Base-by-base conservation (phyloP, 345 rosid species). In the Cardamine resedifolia region DNA sequence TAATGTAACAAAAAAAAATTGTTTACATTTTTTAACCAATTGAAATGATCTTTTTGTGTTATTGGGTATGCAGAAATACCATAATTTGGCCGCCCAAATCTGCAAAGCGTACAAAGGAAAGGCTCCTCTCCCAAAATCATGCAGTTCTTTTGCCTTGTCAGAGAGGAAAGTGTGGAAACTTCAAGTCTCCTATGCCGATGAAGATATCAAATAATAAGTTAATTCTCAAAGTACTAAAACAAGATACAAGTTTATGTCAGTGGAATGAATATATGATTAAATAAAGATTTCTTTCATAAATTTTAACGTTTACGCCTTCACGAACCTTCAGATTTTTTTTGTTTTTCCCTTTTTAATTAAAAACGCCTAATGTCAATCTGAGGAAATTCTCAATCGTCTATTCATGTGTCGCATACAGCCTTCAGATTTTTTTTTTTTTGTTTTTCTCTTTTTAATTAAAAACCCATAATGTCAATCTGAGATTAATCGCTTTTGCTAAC, bases 101-200 rank as follows among this genome's bases (percentile, higher is more conserved):
- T 68, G 79, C 28, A 68, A 76, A 44, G 79, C 27, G 4, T 60
- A 69, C 44, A 62, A 69, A 62, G 79, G 78, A 59, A 67, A 75
- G 20, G 30, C 15, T 53, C 4, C 28, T 45, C 58, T 48, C 1
- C 78, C 74, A 31, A 52, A 67, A 61, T 0, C 19, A 11, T 75
- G 78, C 10, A 28, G 20, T 3, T 59, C 68, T 3, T 50, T 74
- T 27, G 20, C 47, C 4, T 48, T 21, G 21, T n/a, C 9, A 12
- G 2, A 19, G 52, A 49, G 9, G 18, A 74, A 59, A 51, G 27
- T 16, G 39, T 24, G 24, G 16, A 76, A 33, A 31, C 14, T 60
- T 69, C 75, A 76, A 53, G 43, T 70, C 34, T 69, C 70, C 16
- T 62, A 52, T 69, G 58, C n/a, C 10, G 24, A 63, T 24, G 45